These are phyloP conservation scores for Pythium insidiosum DNA, from an alignment of 352 stramenopile genomes.

Conservation along the genomic window DNA sequence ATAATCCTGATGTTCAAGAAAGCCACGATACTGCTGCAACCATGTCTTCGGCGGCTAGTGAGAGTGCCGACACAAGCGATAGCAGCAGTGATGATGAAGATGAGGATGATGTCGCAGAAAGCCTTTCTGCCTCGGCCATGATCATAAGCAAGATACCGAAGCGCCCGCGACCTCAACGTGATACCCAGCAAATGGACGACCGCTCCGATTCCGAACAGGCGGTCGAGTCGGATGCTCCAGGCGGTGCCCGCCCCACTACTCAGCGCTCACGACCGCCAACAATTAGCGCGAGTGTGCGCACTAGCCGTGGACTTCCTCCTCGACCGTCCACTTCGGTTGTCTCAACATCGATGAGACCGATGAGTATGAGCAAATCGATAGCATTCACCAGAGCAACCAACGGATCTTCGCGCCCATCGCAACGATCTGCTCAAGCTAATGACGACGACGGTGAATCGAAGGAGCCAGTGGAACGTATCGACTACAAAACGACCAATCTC, in stretches of 20 bases:
- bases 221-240: no score
- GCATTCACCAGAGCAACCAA: conserved; percentile 33
- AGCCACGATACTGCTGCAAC: no score
- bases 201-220: not conserved
- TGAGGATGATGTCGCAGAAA: conserved; percentile 15
- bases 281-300: no score
- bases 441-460: conserved; percentile 37
- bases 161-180: conserved; percentile 9
- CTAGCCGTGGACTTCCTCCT: conserved; percentile 36
- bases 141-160: conserved; percentile 21
- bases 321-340: conserved; percentile 45
- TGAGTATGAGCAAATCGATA: conserved; percentile 81
- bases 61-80: no score
- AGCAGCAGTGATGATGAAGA: conserved; percentile 15
- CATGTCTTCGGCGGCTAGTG: no score
- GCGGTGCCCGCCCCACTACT: no score
- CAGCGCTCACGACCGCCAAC: no score
- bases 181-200: conserved; percentile 5
- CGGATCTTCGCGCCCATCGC: not conserved
- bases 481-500: conserved; percentile 64
- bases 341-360: conserved; percentile 34
- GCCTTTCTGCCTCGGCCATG: conserved; percentile 15
- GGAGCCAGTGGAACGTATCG: conserved; percentile 51
- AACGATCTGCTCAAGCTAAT: conserved; percentile 13
- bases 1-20: no score